Evolutionary conservation across 371 early-diverging fungal species (phyloP), one percentile per base, ranked within the genome.

Genomic region (Agmasoma carcini): DNA sequence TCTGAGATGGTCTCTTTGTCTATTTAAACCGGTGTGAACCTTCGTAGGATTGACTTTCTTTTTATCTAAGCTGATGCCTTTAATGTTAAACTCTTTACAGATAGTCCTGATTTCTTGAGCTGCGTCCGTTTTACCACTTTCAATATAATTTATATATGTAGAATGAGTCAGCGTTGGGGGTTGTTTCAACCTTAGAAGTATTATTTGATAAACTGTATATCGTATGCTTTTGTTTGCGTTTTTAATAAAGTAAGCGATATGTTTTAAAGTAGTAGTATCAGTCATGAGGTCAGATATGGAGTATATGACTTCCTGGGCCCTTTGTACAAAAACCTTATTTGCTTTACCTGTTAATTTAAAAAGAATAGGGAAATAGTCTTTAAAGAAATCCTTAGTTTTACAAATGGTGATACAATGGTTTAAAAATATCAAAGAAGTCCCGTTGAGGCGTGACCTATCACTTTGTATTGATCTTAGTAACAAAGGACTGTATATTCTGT

Each of bases 371-470:
- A 67, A 15, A 23, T 56, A 49, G 26, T n/a, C 15, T 11, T 31
- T 40, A 15, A 57, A 26, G 17, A 39, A 33, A 14, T 15, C 14
- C 12, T 55, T 43, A 3, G 20, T 31, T 19, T 56, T 39, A 11
- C 17, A 27, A 27, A 58, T 30, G 2, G 26, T 31, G 4, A 40
- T 30, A 40, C 68, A 40, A 6, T 30, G 47, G 11, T 61, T 52
- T 2, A 61, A 22, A 37, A 67, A 38, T 9, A n/a, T 51, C 11
- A 67, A 33, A 6, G 55, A 37, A 12, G 55, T 63, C 12, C 67
- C 67, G 33, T 60, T 50, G 19, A 67, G 43, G 33, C 41, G 51
- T 1, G 62, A 61, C 22, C 67, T 50, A n/a, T 67, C 67, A 46
- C 54, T 52, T 36, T 52, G 41, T 23, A 67, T 43, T 30, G 67